Conservation (phyloP, 768 basidiomycete genomes). For the Boletus huronensis region DNA sequence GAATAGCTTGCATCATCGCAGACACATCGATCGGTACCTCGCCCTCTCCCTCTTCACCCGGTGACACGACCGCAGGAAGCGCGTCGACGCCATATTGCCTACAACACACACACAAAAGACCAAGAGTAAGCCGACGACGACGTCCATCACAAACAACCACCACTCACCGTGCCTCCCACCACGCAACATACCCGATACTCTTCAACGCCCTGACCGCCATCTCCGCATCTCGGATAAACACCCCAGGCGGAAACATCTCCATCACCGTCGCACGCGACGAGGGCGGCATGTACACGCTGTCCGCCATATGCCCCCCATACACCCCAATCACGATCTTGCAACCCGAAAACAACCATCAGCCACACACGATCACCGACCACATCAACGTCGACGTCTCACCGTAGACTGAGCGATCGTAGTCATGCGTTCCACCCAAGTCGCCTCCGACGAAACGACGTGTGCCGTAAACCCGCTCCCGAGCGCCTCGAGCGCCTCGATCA, state of each 20-base stretch:
- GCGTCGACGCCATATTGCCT: constrained; percentile 37
- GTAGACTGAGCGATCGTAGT: constrained; percentile 63
- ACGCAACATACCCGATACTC: constrained; percentile 54
- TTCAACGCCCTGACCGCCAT: constrained; percentile 49
- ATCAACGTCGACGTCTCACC: constrained; percentile 36
- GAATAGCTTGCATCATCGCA: neutral
- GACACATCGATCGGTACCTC: neutral
- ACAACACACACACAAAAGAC: neutral
- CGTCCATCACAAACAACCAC: neutral
- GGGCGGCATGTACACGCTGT: constrained; percentile 67
- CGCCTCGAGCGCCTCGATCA: constrained; percentile 54
- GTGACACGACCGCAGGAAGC: constrained; percentile 27
- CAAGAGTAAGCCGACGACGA: neutral
- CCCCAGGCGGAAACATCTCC: constrained; percentile 72
- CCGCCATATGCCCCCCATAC: constrained; percentile 59
- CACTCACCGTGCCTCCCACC: constrained; percentile 43
- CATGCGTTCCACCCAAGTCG: constrained; percentile 61
- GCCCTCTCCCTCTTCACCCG: neutral
- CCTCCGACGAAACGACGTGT: constrained; percentile 48
- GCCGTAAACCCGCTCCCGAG: constrained; percentile 57
- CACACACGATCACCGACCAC: neutral
- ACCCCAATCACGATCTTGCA: constrained; percentile 58
- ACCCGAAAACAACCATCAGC: neutral
- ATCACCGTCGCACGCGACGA: constrained; percentile 60
- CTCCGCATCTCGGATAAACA: constrained; percentile 62